These are phyloP conservation scores for Eragrostis nindensis DNA, from an alignment of 176 grass and related monocot species.

Conservation along the genomic window DNA sequence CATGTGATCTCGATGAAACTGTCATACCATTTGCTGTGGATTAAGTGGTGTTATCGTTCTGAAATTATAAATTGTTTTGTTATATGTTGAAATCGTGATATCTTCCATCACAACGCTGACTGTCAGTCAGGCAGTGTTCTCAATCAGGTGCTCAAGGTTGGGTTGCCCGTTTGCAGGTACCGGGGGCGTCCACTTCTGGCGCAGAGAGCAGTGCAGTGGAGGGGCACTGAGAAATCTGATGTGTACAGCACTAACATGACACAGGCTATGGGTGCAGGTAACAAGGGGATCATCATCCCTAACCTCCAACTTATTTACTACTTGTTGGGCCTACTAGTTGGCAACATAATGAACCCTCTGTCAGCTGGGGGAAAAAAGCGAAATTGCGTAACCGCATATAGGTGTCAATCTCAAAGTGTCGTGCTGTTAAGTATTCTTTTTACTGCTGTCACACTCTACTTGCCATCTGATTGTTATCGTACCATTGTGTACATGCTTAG, in stretches of 20 bases:
- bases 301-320: neutral
- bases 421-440: neutral
- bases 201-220: conserved; percentile 51
- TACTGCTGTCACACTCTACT: neutral
- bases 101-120: neutral
- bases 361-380: neutral
- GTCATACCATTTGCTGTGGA: too few species aligned
- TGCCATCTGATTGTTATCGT: neutral
- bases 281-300: neutral
- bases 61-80: neutral
- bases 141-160: neutral
- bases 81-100: neutral
- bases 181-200: conserved; percentile 48
- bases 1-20: neutral
- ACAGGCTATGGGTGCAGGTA: conserved; percentile 94
- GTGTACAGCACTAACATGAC: conserved; percentile 84
- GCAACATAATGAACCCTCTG: neutral
- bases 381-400: neutral
- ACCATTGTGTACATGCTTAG: neutral
- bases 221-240: conserved; percentile 62
- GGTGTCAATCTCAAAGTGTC: conserved; percentile 27
- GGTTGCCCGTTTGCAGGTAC: conserved; percentile 45
- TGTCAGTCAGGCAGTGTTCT: neutral
- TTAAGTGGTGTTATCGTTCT: neutral
- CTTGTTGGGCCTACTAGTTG: neutral